Percentiles rank a stretch among this genome's conserved stretches.
These are phyloP conservation scores for Aspergillus ochraceoroseus DNA, from an alignment of 2,329 filamentous ascomycete species.

Conservation along the genomic window DNA sequence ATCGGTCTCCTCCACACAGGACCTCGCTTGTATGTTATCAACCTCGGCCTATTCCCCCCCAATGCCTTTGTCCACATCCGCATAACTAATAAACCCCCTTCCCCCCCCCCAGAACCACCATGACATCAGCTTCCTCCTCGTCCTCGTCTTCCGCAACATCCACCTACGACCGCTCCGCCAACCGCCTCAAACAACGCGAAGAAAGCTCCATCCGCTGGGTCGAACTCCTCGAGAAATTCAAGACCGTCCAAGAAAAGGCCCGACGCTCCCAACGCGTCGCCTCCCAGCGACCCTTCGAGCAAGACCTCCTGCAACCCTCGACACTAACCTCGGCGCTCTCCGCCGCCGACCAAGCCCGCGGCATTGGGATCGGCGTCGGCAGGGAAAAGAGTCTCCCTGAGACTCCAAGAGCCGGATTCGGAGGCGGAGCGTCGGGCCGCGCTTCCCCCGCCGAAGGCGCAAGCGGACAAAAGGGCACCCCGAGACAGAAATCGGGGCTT, in stretches of 20 bases:
- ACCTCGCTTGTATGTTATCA: slow-evolving; percentile 66
- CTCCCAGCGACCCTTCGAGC: slow-evolving; percentile 43
- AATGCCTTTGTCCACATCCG: background rate
- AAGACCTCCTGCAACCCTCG: slow-evolving; percentile 49
- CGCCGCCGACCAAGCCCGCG: slow-evolving; percentile 26
- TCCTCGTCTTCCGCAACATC: slow-evolving; percentile 36
- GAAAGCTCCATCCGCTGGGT: slow-evolving; percentile 84
- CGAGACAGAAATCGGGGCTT: slow-evolving; percentile 59
- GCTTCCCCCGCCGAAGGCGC: slow-evolving; percentile 37
- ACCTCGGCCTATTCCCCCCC: slow-evolving; percentile 24
- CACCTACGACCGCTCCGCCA: slow-evolving; percentile 64
- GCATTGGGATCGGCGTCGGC: too few species aligned
- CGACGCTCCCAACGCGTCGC: slow-evolving; percentile 62
- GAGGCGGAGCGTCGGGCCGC: slow-evolving; percentile 13
- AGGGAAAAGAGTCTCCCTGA: slow-evolving; percentile 36
- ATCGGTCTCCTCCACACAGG: slow-evolving; percentile 90
- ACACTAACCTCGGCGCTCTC: slow-evolving; percentile 32
- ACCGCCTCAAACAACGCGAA: slow-evolving; percentile 69
- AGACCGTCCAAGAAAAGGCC: slow-evolving; percentile 79
- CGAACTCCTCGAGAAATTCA: slow-evolving; percentile 92
- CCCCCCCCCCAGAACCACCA: slow-evolving; percentile 12
- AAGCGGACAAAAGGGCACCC: slow-evolving; percentile 27
- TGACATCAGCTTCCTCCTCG: slow-evolving; percentile 44
- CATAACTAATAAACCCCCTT: too few species aligned
- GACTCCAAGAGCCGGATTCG: slow-evolving; percentile 27